These are phyloP conservation scores for Clitoria ternatea DNA, from an alignment of 306 rosid genomes.

Conservation along the genomic window DNA sequence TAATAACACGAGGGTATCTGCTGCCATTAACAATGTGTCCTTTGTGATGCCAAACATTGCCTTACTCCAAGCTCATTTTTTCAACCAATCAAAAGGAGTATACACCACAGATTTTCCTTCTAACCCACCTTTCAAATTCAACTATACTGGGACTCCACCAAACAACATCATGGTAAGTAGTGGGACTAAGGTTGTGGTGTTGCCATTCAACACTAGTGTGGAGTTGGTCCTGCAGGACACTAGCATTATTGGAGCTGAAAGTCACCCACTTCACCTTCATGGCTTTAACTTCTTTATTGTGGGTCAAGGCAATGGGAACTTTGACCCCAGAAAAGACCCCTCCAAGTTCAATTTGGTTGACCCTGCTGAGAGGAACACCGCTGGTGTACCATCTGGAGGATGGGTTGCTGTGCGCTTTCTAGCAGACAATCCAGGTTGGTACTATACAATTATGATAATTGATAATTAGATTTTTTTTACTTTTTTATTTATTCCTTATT, in stretches of 20 bases:
- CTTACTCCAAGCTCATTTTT: conserved; percentile 72
- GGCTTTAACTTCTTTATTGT: conserved; percentile 74
- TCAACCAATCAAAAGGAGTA: conserved; percentile 47
- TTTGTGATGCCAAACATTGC: conserved; percentile 66
- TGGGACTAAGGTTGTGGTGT: conserved; percentile 54
- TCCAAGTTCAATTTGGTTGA: conserved; percentile 56
- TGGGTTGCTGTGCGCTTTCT: conserved; percentile 70
- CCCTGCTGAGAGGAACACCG: conserved; percentile 71
- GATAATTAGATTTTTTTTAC: too few species aligned
- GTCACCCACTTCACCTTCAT: conserved; percentile 82
- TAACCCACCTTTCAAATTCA: conserved; percentile 60
- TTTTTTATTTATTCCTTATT: too few species aligned
- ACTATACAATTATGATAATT: background rate
- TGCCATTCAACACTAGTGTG: conserved; percentile 54
- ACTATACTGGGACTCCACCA: conserved; percentile 68
- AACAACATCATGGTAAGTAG: conserved; percentile 38
- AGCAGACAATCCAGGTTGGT: conserved; percentile 65
- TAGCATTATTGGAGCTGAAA: conserved; percentile 61
- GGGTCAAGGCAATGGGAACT: conserved; percentile 63
- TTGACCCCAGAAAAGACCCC: conserved; percentile 59
- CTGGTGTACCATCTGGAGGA: conserved; percentile 67
- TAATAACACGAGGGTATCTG: conserved; percentile 53
- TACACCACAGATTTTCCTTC: conserved; percentile 61
- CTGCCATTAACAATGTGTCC: conserved; percentile 56
- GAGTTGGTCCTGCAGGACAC: conserved; percentile 71